phyloP scores from a whole-genome alignment of 441 rosid species.

The California macrophylla region DNA sequence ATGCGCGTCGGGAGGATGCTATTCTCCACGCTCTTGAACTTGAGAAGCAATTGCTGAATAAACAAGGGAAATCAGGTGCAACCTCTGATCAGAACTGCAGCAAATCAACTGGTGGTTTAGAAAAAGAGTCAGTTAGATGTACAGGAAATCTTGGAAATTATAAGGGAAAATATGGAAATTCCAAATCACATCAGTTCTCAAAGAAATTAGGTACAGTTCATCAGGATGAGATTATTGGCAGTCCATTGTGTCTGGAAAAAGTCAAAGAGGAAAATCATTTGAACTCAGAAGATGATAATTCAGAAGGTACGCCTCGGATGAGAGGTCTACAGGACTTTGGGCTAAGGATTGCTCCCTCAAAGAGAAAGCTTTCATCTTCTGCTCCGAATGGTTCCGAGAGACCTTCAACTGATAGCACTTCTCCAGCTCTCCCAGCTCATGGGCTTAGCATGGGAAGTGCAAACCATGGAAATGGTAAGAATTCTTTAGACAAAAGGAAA shows the following conservation, averaged over 20 bases:
- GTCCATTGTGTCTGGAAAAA: conserved; percentile 22
- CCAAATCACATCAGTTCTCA: conserved; percentile 22
- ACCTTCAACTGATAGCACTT: conserved; percentile 32
- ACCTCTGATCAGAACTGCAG: conserved; percentile 27
- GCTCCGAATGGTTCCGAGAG: conserved; percentile 37
- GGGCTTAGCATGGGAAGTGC: conserved; percentile 40
- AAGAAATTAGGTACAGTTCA: conserved; percentile 23
- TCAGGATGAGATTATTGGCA: conserved; percentile 29
- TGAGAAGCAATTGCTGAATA: conserved; percentile 58
- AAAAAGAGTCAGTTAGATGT: conserved; percentile 30
- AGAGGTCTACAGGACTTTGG: conserved; percentile 84
- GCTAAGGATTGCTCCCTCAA: conserved; percentile 42
- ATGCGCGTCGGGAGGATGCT: conserved; percentile 98
- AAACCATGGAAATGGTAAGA: conserved; percentile 43
- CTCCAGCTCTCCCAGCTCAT: conserved; percentile 36
- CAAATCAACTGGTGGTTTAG: conserved; percentile 30
- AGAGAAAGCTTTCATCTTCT: conserved; percentile 42
- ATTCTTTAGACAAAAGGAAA: conserved; percentile 20
- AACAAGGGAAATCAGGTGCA: conserved; percentile 39
- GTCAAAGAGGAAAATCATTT: conserved; percentile 33
- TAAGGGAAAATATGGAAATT: conserved; percentile 28
- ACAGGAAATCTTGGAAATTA: conserved; percentile 36
- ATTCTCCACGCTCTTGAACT: conserved; percentile 97
- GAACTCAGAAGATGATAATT: conserved; percentile 36
- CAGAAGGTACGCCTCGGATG: conserved; percentile 58